These are phyloP conservation scores for Ramularia endophylla DNA, from an alignment of 2,329 filamentous ascomycete species.

Conservation along the genomic window DNA sequence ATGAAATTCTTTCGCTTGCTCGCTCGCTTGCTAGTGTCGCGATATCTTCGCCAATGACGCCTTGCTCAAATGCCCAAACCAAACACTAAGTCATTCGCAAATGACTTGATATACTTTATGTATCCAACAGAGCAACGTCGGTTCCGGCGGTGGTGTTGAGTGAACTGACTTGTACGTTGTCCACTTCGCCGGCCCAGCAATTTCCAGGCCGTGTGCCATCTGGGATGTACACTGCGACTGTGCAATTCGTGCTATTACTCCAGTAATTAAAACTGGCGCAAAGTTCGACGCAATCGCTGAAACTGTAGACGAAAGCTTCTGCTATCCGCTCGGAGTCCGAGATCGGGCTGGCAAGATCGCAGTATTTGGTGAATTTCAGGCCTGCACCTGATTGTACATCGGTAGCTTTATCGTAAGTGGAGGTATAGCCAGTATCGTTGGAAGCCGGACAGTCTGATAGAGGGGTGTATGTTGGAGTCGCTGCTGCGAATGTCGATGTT, in stretches of 20 bases:
- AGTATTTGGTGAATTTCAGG: slow-evolving; percentile 30
- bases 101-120: slow-evolving; percentile 3
- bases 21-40: no score
- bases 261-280: slow-evolving; percentile 30
- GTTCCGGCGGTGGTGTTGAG: slow-evolving; percentile 16
- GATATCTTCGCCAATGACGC: no score
- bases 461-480: slow-evolving; percentile 29
- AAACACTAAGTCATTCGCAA: no score
- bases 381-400: slow-evolving; percentile 9
- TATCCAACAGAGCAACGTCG: slow-evolving; percentile 21
- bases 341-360: slow-evolving; percentile 27
- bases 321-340: slow-evolving; percentile 17
- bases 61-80: no score
- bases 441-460: slow-evolving; percentile 27
- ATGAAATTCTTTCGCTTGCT: no score
- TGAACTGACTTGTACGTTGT: slow-evolving; percentile 8
- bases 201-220: slow-evolving; percentile 24
- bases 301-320: slow-evolving; percentile 31
- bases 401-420: slow-evolving; percentile 15
- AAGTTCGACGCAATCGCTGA: slow-evolving; percentile 32
- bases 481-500: slow-evolving; percentile 24
- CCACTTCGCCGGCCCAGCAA: slow-evolving; percentile 27
- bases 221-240: slow-evolving; percentile 28
- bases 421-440: slow-evolving; percentile 29
- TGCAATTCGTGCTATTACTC: slow-evolving; percentile 23